Conservation (phyloP, 2,329 filamentous ascomycete genomes). For the Trichophyton schoenleinii region DNA sequence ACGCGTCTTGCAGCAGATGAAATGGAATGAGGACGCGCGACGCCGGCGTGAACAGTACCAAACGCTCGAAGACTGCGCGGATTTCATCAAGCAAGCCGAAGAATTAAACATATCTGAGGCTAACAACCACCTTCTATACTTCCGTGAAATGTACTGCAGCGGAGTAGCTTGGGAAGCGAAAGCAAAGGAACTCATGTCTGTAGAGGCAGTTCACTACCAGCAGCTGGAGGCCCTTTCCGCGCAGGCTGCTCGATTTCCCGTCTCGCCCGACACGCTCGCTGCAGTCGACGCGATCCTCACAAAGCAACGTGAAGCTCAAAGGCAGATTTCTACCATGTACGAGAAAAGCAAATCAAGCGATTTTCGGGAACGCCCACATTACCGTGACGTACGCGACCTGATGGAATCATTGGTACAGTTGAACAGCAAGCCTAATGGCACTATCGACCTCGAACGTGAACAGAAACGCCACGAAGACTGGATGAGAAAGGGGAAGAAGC, state of each 20-base stretch:
- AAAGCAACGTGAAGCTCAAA: slow-evolving; percentile 89
- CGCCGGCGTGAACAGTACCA: slow-evolving; percentile 54
- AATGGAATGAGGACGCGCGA: slow-evolving; percentile 73
- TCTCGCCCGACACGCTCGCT: slow-evolving; percentile 65
- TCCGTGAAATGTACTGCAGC: slow-evolving; percentile 60
- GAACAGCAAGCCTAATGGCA: slow-evolving; percentile 83
- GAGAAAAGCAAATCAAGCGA: slow-evolving; percentile 64
- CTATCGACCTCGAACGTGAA: slow-evolving; percentile 84
- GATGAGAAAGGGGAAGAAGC: slow-evolving; percentile 96
- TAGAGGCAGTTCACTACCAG: slow-evolving; percentile 82
- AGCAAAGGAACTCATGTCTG: slow-evolving; percentile 82
- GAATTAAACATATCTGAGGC: slow-evolving; percentile 66
- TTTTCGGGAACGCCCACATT: slow-evolving; percentile 68
- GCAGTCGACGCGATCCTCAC: slow-evolving; percentile 83
- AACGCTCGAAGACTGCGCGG: slow-evolving; percentile 63
- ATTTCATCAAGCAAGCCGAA: slow-evolving; percentile 64
- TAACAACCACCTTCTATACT: slow-evolving; percentile 66
- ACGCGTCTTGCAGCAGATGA: slow-evolving; percentile 67
- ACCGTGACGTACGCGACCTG: slow-evolving; percentile 78
- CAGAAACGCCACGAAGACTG: slow-evolving; percentile 94
- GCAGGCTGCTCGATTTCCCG: slow-evolving; percentile 68
- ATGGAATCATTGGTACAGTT: slow-evolving; percentile 77
- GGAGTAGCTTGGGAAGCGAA: slow-evolving; percentile 88
- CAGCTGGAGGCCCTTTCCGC: slow-evolving; percentile 83
- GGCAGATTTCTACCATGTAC: slow-evolving; percentile 70